A percentile compares a stretch with the other conserved stretches of the same genome.
Evolutionary conservation across 1,284 basidiomycete genomes (phyloP).

Genomic region (Leccinum pallidistipes): DNA sequence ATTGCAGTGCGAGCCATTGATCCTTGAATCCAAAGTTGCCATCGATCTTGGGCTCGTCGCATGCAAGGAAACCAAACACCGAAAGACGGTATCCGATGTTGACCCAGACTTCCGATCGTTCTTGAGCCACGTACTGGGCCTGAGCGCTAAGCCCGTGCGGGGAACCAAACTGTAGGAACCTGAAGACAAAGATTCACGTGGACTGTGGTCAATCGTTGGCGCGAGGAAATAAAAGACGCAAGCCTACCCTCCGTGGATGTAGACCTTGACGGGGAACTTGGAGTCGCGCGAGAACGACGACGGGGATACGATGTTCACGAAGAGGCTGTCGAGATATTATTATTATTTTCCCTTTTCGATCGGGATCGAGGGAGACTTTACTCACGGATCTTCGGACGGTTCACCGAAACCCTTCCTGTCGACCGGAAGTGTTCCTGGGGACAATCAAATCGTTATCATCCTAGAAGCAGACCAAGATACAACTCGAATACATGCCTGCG

Average conservation of each 20-base stretch:
- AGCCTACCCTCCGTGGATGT: slow-evolving; percentile 70
- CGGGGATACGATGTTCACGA: slow-evolving; percentile 69
- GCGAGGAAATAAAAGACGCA: not conserved
- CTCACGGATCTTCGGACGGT: slow-evolving; percentile 71
- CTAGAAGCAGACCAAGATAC: not conserved
- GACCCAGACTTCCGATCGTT: slow-evolving; percentile 67
- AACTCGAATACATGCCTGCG: slow-evolving; percentile 36
- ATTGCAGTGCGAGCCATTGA: slow-evolving; percentile 36
- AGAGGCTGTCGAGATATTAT: slow-evolving; percentile 44
- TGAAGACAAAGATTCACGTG: slow-evolving; percentile 26
- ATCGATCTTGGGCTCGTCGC: slow-evolving; percentile 53
- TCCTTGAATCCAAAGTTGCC: slow-evolving; percentile 84
- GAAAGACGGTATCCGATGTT: slow-evolving; percentile 73
- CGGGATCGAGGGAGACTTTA: not conserved
- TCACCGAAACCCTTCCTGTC: slow-evolving; percentile 64
- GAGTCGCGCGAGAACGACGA: slow-evolving; percentile 50
- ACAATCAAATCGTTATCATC: not conserved
- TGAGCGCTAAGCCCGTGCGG: slow-evolving; percentile 58
- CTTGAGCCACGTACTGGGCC: slow-evolving; percentile 65
- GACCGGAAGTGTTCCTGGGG: slow-evolving; percentile 40
- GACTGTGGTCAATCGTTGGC: not conserved
- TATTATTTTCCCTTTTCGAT: not conserved
- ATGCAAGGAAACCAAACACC: slow-evolving; percentile 72
- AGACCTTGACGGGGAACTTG: slow-evolving; percentile 67
- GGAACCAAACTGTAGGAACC: slow-evolving; percentile 80